phyloP scores from a whole-genome alignment of 352 stramenopile genomes.

The Globisporangium cystogenes region DNA sequence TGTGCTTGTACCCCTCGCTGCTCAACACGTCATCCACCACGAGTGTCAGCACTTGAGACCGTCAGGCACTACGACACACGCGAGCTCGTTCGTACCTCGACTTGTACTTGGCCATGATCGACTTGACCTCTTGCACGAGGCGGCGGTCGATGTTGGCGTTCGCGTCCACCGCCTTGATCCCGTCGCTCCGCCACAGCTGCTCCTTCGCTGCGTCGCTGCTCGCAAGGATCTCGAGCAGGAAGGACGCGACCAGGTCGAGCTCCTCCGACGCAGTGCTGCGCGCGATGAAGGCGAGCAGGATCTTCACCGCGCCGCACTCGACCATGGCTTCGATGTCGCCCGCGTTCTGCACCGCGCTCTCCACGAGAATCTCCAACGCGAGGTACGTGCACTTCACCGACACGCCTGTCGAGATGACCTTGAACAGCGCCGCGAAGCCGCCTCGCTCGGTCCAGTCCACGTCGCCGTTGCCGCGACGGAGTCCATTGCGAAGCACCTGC shows the following conservation, averaged over 20 bases:
- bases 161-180: constrained; percentile 33
- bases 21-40: background rate
- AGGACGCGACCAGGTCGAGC: constrained; percentile 40
- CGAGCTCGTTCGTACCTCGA: constrained; percentile 10
- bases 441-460: constrained; percentile 30
- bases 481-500: constrained; percentile 22
- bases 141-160: constrained; percentile 36
- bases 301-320: constrained; percentile 36
- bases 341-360: constrained; percentile 25
- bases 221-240: constrained; percentile 41
- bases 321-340: constrained; percentile 38
- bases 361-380: constrained; percentile 33
- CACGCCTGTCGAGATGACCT: constrained; percentile 34
- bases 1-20: constrained; percentile 89
- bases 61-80: background rate
- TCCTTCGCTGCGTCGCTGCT: constrained; percentile 35
- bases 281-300: constrained; percentile 39
- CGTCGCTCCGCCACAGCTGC: constrained; percentile 31
- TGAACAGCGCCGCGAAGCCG: constrained; percentile 32
- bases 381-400: constrained; percentile 29
- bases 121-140: constrained; percentile 56
- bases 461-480: constrained; percentile 22
- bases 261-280: constrained; percentile 24
- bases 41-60: background rate
- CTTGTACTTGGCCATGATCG: constrained; percentile 57